Percentiles rank a stretch among this genome's conserved stretches.
Conservation (phyloP, 345 rosid genomes). For the Eutrema yunnanense region DNA sequence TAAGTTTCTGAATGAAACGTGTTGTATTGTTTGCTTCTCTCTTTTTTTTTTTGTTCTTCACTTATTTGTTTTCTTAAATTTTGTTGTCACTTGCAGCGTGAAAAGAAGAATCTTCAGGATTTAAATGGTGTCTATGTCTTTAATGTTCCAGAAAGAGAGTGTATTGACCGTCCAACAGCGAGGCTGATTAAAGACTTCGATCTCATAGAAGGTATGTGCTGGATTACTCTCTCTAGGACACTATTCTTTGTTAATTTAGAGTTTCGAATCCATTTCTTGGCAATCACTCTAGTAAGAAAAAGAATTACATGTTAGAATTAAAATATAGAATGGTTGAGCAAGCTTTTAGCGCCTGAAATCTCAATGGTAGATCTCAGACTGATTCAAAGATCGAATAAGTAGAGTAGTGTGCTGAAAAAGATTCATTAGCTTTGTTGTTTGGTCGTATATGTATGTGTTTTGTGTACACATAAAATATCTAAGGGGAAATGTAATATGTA, state of each 20-base stretch:
- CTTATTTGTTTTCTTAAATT: background rate
- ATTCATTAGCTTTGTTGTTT: background rate
- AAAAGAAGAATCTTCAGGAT: conserved; percentile 87
- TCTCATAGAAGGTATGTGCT: conserved; percentile 47
- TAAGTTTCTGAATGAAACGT: conserved; percentile 28
- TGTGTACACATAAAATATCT: background rate
- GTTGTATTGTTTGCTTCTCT: background rate
- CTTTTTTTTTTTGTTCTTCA: background rate
- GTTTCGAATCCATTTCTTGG: background rate
- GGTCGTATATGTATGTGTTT: background rate
- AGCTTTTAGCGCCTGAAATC: background rate
- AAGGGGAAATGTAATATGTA: background rate
- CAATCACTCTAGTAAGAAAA: background rate
- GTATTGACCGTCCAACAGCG: conserved; percentile 82
- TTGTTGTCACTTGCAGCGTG: conserved; percentile 57
- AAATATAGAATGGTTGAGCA: background rate
- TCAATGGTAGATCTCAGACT: background rate
- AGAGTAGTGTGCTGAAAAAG: background rate
- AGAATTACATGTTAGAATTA: background rate
- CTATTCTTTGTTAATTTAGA: background rate
- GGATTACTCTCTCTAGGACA: background rate
- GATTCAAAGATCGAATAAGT: background rate
- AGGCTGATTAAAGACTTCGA: conserved; percentile 78
- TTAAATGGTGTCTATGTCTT: conserved; percentile 69
- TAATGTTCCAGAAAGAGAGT: conserved; percentile 70